Conservation (phyloP, 768 basidiomycete genomes). For the Mycena galericulata region DNA sequence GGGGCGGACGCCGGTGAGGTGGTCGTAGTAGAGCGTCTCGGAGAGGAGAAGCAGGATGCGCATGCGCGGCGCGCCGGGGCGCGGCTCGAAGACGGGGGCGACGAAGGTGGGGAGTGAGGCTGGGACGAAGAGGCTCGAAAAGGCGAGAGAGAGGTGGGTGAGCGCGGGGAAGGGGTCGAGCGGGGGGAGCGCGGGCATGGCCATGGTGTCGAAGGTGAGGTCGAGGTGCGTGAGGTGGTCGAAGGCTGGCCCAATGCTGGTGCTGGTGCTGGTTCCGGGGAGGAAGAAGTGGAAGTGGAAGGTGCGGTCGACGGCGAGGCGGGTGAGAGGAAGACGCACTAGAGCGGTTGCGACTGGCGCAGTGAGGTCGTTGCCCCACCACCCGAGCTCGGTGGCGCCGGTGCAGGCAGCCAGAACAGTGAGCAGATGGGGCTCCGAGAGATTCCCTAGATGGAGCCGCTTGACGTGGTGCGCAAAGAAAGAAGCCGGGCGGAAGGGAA, state of each 20-base stretch:
- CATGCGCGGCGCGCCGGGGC: conserved; percentile 20
- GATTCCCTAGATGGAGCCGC: conserved; percentile 15
- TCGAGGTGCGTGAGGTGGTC: conserved; percentile 27
- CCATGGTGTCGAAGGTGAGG: background rate
- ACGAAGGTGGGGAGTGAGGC: background rate
- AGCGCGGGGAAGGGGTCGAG: conserved; percentile 15
- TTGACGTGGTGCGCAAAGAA: conserved; percentile 30
- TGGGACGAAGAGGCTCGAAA: background rate
- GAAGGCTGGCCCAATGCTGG: background rate
- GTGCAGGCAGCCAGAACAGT: conserved; percentile 22
- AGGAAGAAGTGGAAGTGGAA: conserved; percentile 17
- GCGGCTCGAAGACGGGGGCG: background rate
- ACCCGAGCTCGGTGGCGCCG: conserved; percentile 26
- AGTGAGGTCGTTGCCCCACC: conserved; percentile 4
- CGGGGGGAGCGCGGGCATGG: background rate
- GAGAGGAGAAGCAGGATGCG: conserved; percentile 25
- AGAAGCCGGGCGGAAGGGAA: conserved; percentile 2
- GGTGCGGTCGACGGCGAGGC: conserved; percentile 28
- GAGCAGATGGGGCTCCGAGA: conserved; percentile 14
- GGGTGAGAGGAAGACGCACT: background rate
- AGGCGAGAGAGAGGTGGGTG: conserved; percentile 20
- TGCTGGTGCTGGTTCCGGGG: no score
- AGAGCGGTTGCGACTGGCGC: conserved; percentile 1
- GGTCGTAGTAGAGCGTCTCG: conserved; percentile 8
- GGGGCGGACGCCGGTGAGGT: background rate